Percentiles rank a stretch among this genome's conserved stretches.
Conservation (phyloP, 2,329 filamentous ascomycete genomes). For the Cladosporium sp. region DNA sequence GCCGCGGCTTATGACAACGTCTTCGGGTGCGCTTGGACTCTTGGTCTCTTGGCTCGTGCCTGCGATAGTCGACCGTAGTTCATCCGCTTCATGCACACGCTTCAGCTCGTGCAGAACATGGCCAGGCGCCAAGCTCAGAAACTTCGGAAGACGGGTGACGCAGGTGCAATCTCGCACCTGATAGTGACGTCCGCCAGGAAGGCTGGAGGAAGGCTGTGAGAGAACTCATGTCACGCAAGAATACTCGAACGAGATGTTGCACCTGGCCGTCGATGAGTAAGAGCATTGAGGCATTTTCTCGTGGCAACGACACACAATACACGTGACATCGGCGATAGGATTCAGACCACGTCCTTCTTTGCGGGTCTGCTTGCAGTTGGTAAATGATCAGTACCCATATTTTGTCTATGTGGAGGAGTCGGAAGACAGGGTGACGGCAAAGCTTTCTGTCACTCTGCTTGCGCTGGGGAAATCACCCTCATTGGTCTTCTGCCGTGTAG, state of each 20-base stretch:
- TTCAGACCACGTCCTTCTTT: neutral
- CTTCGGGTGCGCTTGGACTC: neutral
- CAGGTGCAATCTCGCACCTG: too few relatives aligned
- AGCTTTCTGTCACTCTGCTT: slow-evolving; percentile 4
- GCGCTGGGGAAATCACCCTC: too few relatives aligned
- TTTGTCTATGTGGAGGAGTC: slow-evolving; percentile 9
- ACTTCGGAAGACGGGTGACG: neutral
- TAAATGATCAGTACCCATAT: slow-evolving; percentile 5
- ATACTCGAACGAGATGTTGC: too few relatives aligned
- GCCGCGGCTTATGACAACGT: neutral
- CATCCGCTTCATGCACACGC: neutral
- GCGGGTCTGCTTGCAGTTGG: slow-evolving; percentile 6
- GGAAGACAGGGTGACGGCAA: neutral
- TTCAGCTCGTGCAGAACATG: slow-evolving; percentile 4
- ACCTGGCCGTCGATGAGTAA: neutral
- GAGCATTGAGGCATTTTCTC: neutral
- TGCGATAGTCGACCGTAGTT: slow-evolving; percentile 1
- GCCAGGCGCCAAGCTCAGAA: slow-evolving; percentile 10
- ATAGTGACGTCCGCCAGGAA: neutral
- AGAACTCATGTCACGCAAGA: too few relatives aligned
- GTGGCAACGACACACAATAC: neutral
- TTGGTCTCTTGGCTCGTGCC: slow-evolving; percentile 8
- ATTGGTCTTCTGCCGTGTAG: too few relatives aligned
- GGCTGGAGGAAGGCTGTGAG: too few relatives aligned
- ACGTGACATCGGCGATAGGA: slow-evolving; percentile 12